A percentile compares a stretch with the other conserved stretches of the same genome.
Conservation (phyloP, 306 rosid species). For the Pueraria montana region DNA sequence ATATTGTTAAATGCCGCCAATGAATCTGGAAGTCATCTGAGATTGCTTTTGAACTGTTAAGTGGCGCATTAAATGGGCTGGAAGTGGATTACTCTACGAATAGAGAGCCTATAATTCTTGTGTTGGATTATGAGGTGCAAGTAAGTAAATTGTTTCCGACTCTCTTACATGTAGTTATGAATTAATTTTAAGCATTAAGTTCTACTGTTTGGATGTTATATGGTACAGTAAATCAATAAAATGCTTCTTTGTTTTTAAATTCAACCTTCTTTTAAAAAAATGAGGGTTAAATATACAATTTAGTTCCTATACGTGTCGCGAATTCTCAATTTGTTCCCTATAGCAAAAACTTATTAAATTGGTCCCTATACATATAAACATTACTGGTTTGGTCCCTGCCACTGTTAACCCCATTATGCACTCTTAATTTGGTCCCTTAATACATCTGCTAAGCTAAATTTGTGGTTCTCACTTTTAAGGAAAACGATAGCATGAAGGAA, state of each 20-base stretch:
- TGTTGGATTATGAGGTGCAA: slow-evolving; percentile 90
- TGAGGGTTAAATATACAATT: too few relatives aligned
- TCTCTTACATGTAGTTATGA: slow-evolving; percentile 10
- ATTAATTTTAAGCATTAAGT: slow-evolving; percentile 31
- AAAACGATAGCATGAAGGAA: slow-evolving; percentile 5
- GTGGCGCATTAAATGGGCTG: slow-evolving; percentile 63
- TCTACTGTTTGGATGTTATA: slow-evolving; percentile 39
- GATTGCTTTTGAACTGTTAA: slow-evolving; percentile 68
- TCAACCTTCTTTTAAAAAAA: slow-evolving; percentile 14
- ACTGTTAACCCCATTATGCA: too few relatives aligned
- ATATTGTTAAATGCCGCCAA: slow-evolving; percentile 49
- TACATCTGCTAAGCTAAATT: neutral
- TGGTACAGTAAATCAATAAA: slow-evolving; percentile 14
- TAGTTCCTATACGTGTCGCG: too few relatives aligned
- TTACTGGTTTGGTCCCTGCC: too few relatives aligned
- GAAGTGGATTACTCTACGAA: slow-evolving; percentile 58
- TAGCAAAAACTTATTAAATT: too few relatives aligned
- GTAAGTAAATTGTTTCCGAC: slow-evolving; percentile 51
- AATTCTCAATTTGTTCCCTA: too few relatives aligned
- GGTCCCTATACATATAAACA: too few relatives aligned
- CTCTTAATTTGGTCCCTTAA: too few relatives aligned
- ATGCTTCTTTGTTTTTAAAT: slow-evolving; percentile 8
- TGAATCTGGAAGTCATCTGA: slow-evolving; percentile 53
- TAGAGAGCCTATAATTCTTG: slow-evolving; percentile 80
- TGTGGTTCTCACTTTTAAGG: slow-evolving; percentile 12